Evolutionary conservation across 148 eudicot species (phyloP).

Genomic region (Rhododendron simsii): DNA sequence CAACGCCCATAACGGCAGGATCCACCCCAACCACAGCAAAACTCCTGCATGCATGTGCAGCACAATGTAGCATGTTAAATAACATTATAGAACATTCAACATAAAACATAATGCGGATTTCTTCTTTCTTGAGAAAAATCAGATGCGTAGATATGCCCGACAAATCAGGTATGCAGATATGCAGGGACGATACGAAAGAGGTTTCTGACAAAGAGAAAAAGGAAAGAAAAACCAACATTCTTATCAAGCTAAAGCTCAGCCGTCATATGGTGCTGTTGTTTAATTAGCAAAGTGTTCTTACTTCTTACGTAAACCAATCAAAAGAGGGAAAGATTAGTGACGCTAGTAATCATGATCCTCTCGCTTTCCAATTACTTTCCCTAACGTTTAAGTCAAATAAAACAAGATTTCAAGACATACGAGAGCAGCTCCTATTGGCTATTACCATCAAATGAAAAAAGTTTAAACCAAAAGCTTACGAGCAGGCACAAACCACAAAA

Average conservation of each 20-base stretch:
- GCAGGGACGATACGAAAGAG: neutral
- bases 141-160: neutral
- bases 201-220: neutral
- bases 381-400: neutral
- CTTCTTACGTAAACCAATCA: neutral
- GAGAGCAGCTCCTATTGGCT: neutral
- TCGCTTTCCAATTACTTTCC: neutral
- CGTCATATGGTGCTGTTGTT: neutral
- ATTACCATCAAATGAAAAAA: neutral
- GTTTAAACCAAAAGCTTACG: neutral
- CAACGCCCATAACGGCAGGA: constrained; percentile 90
- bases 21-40: constrained; percentile 84
- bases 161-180: too few species aligned
- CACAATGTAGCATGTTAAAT: neutral
- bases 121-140: neutral
- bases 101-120: neutral
- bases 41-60: constrained; percentile 45
- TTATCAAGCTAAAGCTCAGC: neutral
- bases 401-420: neutral
- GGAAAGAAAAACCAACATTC: neutral
- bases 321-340: neutral
- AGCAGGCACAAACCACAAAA: neutral
- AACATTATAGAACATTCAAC: neutral
- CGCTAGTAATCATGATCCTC: neutral
- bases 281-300: neutral